These are phyloP conservation scores for Gracilaria domingensis DNA, from an alignment of 23 red algal species.

Conservation along the genomic window DNA sequence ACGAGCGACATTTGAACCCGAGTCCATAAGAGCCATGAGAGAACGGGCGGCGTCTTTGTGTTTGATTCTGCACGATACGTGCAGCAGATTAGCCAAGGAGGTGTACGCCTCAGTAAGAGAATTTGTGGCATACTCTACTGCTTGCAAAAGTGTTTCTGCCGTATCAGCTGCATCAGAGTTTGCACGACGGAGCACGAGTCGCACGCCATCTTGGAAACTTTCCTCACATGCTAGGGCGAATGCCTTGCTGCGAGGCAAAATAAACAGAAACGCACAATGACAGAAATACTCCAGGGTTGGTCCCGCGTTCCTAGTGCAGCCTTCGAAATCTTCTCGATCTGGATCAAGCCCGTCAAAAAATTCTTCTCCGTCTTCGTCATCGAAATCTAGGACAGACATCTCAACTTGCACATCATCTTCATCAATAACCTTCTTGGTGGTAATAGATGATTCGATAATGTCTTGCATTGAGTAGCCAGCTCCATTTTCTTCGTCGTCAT, in stretches of 20 bases:
- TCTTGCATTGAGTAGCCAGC: not conserved
- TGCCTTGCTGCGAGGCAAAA: not conserved
- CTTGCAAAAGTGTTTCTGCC: not conserved
- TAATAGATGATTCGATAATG: not conserved
- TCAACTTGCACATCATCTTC: not conserved
- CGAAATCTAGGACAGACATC: not conserved
- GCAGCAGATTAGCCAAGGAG: not conserved
- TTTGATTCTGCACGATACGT: not conserved
- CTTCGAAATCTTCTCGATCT: not conserved
- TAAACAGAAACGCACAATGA: not conserved
- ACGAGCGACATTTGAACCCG: not conserved
- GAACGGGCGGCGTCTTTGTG: not conserved
- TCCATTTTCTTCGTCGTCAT: not conserved
- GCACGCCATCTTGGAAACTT: not conserved
- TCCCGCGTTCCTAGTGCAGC: not conserved
- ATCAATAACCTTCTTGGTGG: not conserved
- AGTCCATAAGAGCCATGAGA: not conserved
- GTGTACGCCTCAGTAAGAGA: not conserved
- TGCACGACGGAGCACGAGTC: not conserved
- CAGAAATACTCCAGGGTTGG: not conserved
- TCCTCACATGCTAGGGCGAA: not conserved
- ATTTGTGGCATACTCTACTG: not conserved
- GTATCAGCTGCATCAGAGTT: not conserved
- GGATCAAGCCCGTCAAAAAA: not conserved
- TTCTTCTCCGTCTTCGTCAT: not conserved